Evolutionary conservation across 257 asterid genomes (phyloP).

Genomic region (Solanum virginianum): DNA sequence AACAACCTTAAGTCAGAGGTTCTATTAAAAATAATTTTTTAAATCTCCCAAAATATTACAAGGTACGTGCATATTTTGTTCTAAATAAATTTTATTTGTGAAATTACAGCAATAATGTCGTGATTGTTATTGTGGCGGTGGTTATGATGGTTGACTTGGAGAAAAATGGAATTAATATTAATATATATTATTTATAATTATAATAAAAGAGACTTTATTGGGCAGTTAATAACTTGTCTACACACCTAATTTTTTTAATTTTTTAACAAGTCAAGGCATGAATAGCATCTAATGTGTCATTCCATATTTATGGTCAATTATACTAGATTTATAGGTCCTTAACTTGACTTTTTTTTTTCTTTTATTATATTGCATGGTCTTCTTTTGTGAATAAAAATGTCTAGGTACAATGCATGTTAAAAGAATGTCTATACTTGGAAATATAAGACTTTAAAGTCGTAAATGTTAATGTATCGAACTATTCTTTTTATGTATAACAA

Average conservation of each 20-base stretch:
- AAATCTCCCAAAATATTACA: too few relatives aligned
- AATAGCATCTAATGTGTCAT: not conserved
- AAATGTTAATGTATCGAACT: too few relatives aligned
- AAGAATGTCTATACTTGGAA: not conserved
- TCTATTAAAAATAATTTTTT: too few relatives aligned
- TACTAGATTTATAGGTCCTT: not conserved
- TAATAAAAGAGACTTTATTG: not conserved
- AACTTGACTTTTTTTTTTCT: not conserved
- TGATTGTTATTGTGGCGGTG: too few relatives aligned
- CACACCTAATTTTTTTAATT: not conserved
- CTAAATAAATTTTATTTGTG: not conserved
- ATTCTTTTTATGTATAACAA: too few relatives aligned
- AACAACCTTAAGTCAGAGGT: too few relatives aligned
- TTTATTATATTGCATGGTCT: not conserved
- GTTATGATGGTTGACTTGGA: not conserved
- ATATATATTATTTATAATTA: not conserved
- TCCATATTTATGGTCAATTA: not conserved
- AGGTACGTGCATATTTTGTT: accelerated
- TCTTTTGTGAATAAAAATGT: not conserved
- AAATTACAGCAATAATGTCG: too few relatives aligned
- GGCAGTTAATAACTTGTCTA: not conserved
- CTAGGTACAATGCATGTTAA: not conserved
- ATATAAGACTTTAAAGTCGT: too few relatives aligned
- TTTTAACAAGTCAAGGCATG: not conserved
- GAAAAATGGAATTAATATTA: not conserved